Base-by-base conservation (phyloP, 2,329 filamentous ascomycete genomes). In the Aspergillus sp. region DNA sequence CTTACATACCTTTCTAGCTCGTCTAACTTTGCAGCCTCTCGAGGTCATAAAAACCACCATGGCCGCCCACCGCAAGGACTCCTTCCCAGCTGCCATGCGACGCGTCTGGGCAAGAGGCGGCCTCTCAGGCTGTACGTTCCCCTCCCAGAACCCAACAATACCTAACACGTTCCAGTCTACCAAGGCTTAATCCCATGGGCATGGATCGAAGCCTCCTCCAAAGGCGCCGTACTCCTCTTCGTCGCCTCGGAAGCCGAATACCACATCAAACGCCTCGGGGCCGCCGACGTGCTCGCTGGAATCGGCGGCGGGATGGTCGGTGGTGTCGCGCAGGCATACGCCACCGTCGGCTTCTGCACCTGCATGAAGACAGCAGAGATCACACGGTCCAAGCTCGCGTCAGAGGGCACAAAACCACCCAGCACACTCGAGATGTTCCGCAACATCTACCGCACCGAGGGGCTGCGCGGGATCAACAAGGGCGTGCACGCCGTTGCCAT, bases 361-460 rank as follows among this genome's bases (percentile, higher is more conserved):
- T 97, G 93, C 85, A 98, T 97, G 93, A 98, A 97, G 86, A 98
- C 93, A 65, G 93, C 96, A 66, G 93, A 97, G 79, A 97, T 97
- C 79, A 98, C 93, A 71, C 93, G 96, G 80, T 89, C 93, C 83
- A 96, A 96, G 84, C 81, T 93, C 68, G 90, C 40, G 1, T 48
- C 90, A 5, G 87, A 90, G 27, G 93, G 93, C 65, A 84, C 87
- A 67, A 90, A 90, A 80, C 89, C 90, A n/a, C 90, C 86, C 17
- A 87, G 90, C 69, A 96, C 93, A 4, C 27, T 30, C 9, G 27
- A 30, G 27, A 30, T 30, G 27, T 30, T 30, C 27, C 27, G 27
- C 27, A 30, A 30, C 27, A 30, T 30, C 9, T 30, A 30, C 27
- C 27, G 27, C 27, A 30, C 27, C 9, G 27, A 30, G 27, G 27